Base-by-base conservation (phyloP, 2,329 filamentous ascomycete species). In the Aspergillus sp. region DNA sequence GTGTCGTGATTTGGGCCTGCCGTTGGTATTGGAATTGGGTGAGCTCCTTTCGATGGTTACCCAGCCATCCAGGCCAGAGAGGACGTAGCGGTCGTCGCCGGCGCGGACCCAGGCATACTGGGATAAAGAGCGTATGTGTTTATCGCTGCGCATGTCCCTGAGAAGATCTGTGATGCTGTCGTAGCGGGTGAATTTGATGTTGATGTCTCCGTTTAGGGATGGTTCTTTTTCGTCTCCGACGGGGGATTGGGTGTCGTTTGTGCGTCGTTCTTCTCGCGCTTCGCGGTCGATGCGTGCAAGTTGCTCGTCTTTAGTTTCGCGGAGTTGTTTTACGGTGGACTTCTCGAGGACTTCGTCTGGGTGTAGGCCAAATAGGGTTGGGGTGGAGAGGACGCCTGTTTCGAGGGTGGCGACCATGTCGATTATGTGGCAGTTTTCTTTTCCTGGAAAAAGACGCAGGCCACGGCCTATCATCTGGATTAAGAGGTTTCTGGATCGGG, bases 401-500 rank as follows among this genome's bases (percentile, higher is more conserved):
- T 84, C 82, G 19, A 97, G 73, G 33, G 84, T 89, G 0, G 90
- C 86, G 0, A 97, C 93, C 82, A 98, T 90, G 67, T 98, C 93
- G 60, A 98, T 94, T 50, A 98, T 77, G 65, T 97, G 93, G 58
- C 93, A 98, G 61, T 97, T 82, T 35, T 83, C 73, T 68, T 98
- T 98, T 10, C 80, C 86, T 1, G 83, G 75, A 63, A 88, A 79
- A 35, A 96, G 72, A 38, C 93, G 82, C 82, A 98, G 87, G 4
- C 93, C 93, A 59, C 93, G 81, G 0, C 93, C 93, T 52, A 98
- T 95, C 93, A 98, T 98, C 68, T 98, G 93, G 1, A 97, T 83
- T 1, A 98, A 80, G 2, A 98, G 74, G 58, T 96, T 97, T n/a
- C 87, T 83, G 13, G 93, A 97, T 57, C 85, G 84, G 1, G 93